phyloP scores from a whole-genome alignment of 495 filamentous ascomycete species.

The Monascus purpureus region DNA sequence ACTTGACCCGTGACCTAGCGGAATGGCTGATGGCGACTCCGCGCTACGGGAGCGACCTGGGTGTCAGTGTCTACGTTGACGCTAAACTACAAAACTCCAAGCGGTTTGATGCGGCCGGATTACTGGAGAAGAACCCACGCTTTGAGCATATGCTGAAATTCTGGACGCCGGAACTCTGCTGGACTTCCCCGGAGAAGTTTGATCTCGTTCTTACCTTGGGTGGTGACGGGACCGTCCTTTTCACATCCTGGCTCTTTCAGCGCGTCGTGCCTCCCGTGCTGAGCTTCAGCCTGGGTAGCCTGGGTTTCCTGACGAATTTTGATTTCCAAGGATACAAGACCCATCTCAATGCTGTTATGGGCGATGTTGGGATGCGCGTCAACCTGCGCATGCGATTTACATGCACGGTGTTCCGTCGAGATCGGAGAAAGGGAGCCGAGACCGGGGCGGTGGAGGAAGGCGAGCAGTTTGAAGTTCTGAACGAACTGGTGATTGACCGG shows the following conservation, averaged over 20 bases:
- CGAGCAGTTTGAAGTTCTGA: constrained; percentile 89
- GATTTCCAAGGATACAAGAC: constrained; percentile 72
- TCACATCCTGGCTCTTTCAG: constrained; percentile 89
- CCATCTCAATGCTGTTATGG: constrained; percentile 74
- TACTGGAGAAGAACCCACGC: constrained; percentile 55
- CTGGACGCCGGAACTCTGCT: constrained; percentile 92
- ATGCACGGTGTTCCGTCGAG: constrained; percentile 71
- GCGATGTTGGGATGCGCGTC: constrained; percentile 83
- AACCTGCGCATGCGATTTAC: constrained; percentile 97
- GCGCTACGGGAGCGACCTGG: constrained; percentile 63
- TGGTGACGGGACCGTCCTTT: constrained; percentile 85
- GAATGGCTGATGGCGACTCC: constrained; percentile 78
- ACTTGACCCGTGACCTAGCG: constrained; percentile 70
- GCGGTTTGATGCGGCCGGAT: constrained; percentile 64
- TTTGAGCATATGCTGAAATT: constrained; percentile 72
- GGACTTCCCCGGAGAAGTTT: constrained; percentile 76
- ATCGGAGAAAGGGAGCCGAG: constrained; percentile 29
- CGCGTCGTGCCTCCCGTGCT: constrained; percentile 81
- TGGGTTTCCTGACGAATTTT: constrained; percentile 89
- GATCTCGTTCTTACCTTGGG: constrained; percentile 86
- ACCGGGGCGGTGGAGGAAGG: constrained; percentile 47
- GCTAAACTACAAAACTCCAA: constrained; percentile 75
- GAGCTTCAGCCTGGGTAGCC: constrained; percentile 74
- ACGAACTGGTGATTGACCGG: constrained; percentile 94
- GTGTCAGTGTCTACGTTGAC: constrained; percentile 89